Evolutionary conservation across 176 grass and related monocot species (phyloP), one percentile per base, ranked within the genome.

Genomic region (Stipa capillata): DNA sequence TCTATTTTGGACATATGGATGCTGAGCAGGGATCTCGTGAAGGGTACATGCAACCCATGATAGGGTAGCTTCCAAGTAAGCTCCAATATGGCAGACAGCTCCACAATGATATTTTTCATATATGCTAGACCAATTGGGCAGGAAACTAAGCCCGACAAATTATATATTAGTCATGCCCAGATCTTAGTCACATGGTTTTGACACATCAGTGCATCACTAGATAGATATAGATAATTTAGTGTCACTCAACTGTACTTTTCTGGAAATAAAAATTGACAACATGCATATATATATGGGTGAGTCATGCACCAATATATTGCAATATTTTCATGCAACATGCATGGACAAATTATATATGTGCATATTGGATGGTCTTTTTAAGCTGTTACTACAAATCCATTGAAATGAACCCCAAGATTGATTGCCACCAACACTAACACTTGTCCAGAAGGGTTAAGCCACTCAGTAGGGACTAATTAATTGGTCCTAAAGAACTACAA

Each of bases 1-100:
- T 39, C 52, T 78, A 33, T 0, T 20, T 62, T 59, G 39, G 32
- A 60, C 78, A 70, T 70, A 70, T 62, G 42, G 53, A 87, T 82
- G 35, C 37, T 10, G 43, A 50, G 52, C 29, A 51, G 24, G 77
- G 48, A 59, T 83, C 23, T 73, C n/a, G 16, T 48, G 67, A 88
- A 45, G 21, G 47, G 7, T 44, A 87, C 65, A 52, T 83, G 42
- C 39, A 29, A 64, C 15, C 21, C 17, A 47, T 64, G 54, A 21
- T 72, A 62, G 44, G 14, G 29, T 47, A 32, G 39, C 24, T 18
- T 33, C 11, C 43, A 55, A 16, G 8, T 24, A 70, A 24, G 11
- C 44, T 75, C 60, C 69, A 76, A 81, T 0, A 62, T 59, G 31
- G 6, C 69, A 68, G 50, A 42, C 3, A 68, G 49, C 50, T 78